Conservation (phyloP, 208 protist species). For the Borovskyia barvae region DNA sequence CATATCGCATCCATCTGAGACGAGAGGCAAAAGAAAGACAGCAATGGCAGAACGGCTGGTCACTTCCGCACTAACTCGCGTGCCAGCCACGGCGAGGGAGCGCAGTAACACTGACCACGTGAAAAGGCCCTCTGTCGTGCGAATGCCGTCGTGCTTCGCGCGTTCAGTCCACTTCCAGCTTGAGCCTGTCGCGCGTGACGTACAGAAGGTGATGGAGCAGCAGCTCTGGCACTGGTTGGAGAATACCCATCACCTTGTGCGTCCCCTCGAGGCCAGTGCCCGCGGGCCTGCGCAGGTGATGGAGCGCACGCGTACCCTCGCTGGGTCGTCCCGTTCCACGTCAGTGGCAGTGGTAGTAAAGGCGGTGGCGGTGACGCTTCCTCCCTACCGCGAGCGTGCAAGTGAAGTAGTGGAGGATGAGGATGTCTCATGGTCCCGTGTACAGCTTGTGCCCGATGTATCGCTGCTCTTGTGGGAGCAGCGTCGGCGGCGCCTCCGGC, state of each 20-base stretch:
- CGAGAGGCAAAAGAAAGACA: too few species aligned
- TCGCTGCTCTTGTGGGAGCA: constrained; percentile 13
- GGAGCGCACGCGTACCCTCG: constrained; percentile 1
- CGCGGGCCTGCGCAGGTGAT: constrained; percentile 22
- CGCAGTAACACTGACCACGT: too few species aligned
- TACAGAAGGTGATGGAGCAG: constrained; percentile 30
- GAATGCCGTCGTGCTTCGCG: neutral
- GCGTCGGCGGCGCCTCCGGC: neutral
- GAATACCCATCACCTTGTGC: constrained; percentile 4
- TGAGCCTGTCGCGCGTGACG: constrained; percentile 20
- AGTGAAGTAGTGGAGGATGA: neutral
- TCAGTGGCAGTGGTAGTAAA: constrained; percentile 25
- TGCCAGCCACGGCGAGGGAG: too few species aligned
- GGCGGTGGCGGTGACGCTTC: constrained; percentile 22
- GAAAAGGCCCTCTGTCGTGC: too few species aligned
- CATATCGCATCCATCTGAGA: too few species aligned
- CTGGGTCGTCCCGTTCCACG: too few species aligned
- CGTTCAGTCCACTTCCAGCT: constrained; percentile 17
- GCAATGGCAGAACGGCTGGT: too few species aligned
- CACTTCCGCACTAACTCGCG: too few species aligned
- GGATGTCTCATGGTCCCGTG: constrained; percentile 21
- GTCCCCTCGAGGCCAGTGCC: neutral
- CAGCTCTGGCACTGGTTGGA: constrained; percentile 34
- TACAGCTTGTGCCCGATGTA: constrained; percentile 13
- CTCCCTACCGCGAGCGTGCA: neutral